Evolutionary conservation across 2,329 filamentous ascomycete genomes (phyloP), one percentile per base, ranked within the genome.

Genomic region (Chaetothyriales sp.): DNA sequence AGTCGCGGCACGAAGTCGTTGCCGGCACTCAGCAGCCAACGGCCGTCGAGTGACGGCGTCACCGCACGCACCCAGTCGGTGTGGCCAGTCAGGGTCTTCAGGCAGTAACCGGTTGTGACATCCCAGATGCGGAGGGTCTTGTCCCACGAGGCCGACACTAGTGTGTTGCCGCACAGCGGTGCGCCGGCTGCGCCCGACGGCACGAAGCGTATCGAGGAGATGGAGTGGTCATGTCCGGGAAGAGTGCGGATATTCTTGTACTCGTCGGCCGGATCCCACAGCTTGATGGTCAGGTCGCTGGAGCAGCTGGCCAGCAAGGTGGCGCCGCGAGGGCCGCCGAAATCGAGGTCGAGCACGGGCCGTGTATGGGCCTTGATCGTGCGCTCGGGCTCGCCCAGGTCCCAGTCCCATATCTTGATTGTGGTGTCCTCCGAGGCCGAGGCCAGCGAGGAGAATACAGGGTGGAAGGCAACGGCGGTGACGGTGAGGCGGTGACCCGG

Each of bases 401-500:
- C 89, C 84, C 88, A 95, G 63, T 95, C 89, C 89, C 89, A 95
- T 50, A 95, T 89, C 63, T 95, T 95, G 66, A 96, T 94, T 6
- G 85, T 94, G 50, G 80, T 85, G 66, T 95, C 90, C 65, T 95
- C 89, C 7, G 88, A 93, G 15, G 86, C 89, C 0, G 87, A 92
- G 8, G 89, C 90, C 19, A 95, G 73, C 4, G 86, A 90, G 8
- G 87, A 90, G 68, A 94, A 95, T 28, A 92, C 76, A 0, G 89
- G 89, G 64, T 95, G 89, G 64, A 95, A 95, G 15, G 89, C 89
- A 52, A 95, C 81, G 62, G 86, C 89, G 51, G 83, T 94, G 53
- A 95, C 81, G 12, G 86, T 79, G 20, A 80, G 73, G 60, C 87
- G 79, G 67, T 95, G 89, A 15, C 84, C 89, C 67, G 93, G 79